phyloP scores from a whole-genome alignment of 768 basidiomycete genomes.

The Boletus sensibilis region DNA sequence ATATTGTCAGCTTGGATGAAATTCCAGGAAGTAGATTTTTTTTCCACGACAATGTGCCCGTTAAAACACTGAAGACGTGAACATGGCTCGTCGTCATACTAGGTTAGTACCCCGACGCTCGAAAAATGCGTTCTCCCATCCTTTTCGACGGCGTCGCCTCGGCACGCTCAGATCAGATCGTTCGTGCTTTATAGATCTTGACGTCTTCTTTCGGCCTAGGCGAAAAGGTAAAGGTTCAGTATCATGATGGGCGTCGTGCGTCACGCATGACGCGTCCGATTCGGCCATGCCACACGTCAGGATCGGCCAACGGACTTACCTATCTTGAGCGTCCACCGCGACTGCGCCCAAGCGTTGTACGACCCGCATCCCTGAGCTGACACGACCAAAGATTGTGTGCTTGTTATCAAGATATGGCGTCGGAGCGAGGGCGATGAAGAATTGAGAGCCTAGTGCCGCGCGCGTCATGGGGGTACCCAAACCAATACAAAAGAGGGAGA shows the following conservation, averaged over 20 bases:
- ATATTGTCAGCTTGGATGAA: too few relatives aligned
- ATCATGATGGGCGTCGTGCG: background rate
- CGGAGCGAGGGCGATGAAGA: constrained; percentile 84
- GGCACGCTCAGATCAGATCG: constrained; percentile 4
- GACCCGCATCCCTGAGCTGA: constrained; percentile 88
- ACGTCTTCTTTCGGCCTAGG: constrained; percentile 69
- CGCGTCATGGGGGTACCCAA: background rate
- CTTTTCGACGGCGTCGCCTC: background rate
- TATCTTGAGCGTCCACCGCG: constrained; percentile 83
- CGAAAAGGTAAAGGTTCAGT: background rate
- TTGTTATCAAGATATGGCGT: constrained; percentile 84
- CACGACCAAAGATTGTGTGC: constrained; percentile 89
- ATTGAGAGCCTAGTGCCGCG: constrained; percentile 76
- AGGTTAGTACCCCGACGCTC: background rate
- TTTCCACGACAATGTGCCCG: too few relatives aligned
- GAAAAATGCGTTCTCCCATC: too few relatives aligned
- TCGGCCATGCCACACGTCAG: background rate
- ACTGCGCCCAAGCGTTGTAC: constrained; percentile 91
- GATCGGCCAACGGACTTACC: constrained; percentile 44
- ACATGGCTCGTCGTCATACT: too few relatives aligned
- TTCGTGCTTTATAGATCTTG: constrained; percentile 79
- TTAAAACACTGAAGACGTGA: too few relatives aligned
- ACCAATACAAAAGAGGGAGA: background rate
- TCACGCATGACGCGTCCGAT: background rate
- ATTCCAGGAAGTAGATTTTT: too few relatives aligned